phyloP scores from a whole-genome alignment of 352 stramenopile species.

The Globisporangium nunn region DNA sequence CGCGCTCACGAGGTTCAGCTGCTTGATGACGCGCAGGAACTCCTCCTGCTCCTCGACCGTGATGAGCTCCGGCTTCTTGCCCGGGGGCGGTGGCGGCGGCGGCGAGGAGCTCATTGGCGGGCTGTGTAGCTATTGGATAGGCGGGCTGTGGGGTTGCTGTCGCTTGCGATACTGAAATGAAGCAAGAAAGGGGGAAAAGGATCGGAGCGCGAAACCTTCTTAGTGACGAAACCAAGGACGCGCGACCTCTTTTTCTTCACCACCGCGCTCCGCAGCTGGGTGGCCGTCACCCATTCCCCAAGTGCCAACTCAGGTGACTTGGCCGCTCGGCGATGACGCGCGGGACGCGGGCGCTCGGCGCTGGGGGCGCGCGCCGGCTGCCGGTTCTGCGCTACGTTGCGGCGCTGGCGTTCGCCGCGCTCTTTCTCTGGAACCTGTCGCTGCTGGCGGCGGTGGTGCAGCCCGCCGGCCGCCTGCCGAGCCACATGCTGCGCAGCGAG shows the following conservation, averaged over 20 bases:
- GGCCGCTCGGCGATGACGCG: constrained; percentile 9
- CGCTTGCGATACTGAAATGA: neutral
- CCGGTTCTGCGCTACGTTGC: constrained; percentile 10
- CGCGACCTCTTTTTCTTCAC: no score
- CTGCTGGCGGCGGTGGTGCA: constrained; percentile 27
- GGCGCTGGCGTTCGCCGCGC: constrained; percentile 21
- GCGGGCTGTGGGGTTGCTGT: no score
- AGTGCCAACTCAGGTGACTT: no score
- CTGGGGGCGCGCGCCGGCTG: no score
- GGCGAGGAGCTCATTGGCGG: neutral
- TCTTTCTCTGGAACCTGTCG: constrained; percentile 54
- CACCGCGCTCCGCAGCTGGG: no score
- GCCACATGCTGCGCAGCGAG: constrained; percentile 9
- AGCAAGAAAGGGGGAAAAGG: neutral
- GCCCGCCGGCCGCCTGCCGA: constrained; percentile 3
- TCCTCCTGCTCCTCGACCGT: constrained; percentile 59
- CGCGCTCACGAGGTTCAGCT: constrained; percentile 43
- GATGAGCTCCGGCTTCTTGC: constrained; percentile 23
- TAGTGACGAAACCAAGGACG: no score
- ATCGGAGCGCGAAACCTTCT: no score
- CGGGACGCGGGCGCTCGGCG: constrained; percentile 1
- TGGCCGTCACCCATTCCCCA: no score
- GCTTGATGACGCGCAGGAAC: constrained; percentile 56
- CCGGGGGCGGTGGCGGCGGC: neutral
- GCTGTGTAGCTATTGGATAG: no score